Evolutionary conservation across 2,329 filamentous ascomycete species (phyloP).

Genomic region (Zasmidium citrigriseum): DNA sequence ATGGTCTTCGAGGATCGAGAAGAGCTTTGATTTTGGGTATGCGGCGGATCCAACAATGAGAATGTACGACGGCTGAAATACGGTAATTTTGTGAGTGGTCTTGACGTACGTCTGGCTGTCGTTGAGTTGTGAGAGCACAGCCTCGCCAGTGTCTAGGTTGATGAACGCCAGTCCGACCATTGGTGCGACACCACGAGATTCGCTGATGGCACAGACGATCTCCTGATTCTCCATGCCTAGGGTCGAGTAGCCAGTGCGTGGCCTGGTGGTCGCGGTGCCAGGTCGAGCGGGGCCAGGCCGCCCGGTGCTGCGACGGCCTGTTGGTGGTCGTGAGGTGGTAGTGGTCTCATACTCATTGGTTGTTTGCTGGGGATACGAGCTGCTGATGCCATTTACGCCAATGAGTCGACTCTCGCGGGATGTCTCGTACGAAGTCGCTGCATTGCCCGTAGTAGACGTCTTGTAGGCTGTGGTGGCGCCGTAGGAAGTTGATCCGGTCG

Average conservation of each 20-base stretch:
- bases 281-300: conserved; percentile 22
- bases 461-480: neutral
- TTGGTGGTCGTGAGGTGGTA: conserved; percentile 24
- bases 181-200: conserved; percentile 83
- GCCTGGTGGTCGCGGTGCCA: conserved; percentile 42
- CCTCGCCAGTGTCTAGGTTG: conserved; percentile 82
- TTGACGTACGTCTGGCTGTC: conserved; percentile 90
- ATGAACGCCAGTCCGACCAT: conserved; percentile 77
- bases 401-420: neutral
- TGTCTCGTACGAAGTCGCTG: conserved; percentile 2
- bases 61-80: conserved; percentile 78
- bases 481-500: neutral
- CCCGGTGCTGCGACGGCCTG: conserved; percentile 23
- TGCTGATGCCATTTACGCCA: conserved; percentile 2
- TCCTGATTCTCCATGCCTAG: conserved; percentile 63
- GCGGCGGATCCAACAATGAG: conserved; percentile 74
- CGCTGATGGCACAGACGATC: conserved; percentile 84
- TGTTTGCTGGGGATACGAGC: conserved; percentile 12
- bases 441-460: neutral
- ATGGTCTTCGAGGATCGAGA: conserved; percentile 72
- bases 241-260: conserved; percentile 58
- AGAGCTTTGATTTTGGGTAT: conserved; percentile 71
- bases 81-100: conserved; percentile 81
- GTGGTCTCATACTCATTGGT: conserved; percentile 25
- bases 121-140: conserved; percentile 83